These are phyloP conservation scores for Biscogniauxia marginata DNA, from an alignment of 2,329 filamentous ascomycete genomes.

Conservation along the genomic window DNA sequence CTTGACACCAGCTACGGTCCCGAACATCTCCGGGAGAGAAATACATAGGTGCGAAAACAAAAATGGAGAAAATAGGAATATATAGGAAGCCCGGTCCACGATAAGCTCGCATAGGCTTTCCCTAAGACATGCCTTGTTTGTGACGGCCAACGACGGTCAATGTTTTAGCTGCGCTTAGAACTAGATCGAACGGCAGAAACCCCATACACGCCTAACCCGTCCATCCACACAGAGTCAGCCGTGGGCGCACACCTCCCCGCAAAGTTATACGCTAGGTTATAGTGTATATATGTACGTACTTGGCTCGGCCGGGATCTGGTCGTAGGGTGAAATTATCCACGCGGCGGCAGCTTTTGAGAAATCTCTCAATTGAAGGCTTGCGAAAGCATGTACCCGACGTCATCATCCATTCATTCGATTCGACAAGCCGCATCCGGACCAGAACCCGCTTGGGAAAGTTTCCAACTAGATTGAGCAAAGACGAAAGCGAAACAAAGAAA, in stretches of 20 bases:
- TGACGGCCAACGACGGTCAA: not conserved
- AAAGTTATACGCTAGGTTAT: not conserved
- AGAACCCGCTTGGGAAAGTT: not conserved
- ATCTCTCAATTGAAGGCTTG: not conserved
- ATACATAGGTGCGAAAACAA: not conserved
- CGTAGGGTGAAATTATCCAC: not conserved
- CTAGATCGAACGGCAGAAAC: not conserved
- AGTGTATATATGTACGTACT: not conserved
- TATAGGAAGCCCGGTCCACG: not conserved
- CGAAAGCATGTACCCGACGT: not conserved
- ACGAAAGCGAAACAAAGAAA: not conserved
- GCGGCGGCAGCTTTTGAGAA: not conserved
- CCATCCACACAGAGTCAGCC: not conserved
- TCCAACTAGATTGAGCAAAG: not conserved
- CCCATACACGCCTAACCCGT: not conserved
- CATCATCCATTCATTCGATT: slow-evolving; percentile 1
- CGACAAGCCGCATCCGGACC: not conserved
- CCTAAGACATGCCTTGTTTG: not conserved
- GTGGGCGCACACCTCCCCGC: not conserved
- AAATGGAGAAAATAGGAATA: not conserved
- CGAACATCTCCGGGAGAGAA: not conserved
- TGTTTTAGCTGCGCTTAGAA: not conserved
- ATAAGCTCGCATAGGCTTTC: not conserved
- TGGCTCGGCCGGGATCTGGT: not conserved
- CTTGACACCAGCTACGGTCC: not conserved